Percentiles rank a stretch among this genome's conserved stretches.
Conservation (phyloP, 805 yeast genomes). For the Yamadazyma philogaea region DNA sequence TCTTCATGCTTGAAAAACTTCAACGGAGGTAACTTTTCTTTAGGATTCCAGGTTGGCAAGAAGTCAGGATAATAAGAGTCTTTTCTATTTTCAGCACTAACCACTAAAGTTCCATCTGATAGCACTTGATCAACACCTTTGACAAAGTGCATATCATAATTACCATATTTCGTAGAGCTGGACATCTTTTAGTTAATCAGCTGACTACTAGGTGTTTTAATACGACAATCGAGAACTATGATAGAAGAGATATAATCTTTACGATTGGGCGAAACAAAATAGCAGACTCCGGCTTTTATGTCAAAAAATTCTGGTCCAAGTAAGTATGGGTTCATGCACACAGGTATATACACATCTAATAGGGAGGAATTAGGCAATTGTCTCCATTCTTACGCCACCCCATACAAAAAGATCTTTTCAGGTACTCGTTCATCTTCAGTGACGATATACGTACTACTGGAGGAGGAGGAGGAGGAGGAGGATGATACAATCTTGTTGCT, state of each 20-base stretch:
- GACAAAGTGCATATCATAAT: slow-evolving; percentile 14
- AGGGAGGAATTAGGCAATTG: slow-evolving; percentile 2
- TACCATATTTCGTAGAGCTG: slow-evolving; percentile 10
- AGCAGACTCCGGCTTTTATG: slow-evolving; percentile 6
- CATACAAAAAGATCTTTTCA: no score
- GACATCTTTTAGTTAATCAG: slow-evolving; percentile 3
- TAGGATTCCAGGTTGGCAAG: slow-evolving; percentile 35
- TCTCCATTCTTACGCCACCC: neutral
- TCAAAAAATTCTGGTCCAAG: neutral
- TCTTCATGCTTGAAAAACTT: slow-evolving; percentile 26
- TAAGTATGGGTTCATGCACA: slow-evolving; percentile 4
- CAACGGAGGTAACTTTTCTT: slow-evolving; percentile 26
- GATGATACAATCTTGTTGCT: no score
- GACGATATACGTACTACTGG: no score
- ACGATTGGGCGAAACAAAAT: neutral
- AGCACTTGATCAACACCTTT: slow-evolving; percentile 13
- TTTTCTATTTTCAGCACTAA: slow-evolving; percentile 21
- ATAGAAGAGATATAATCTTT: neutral
- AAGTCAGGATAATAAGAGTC: slow-evolving; percentile 25
- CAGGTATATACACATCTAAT: slow-evolving; percentile 5
- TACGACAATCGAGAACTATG: neutral
- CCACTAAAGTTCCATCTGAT: slow-evolving; percentile 26
- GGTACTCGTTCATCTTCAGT: no score
- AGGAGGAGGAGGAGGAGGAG: no score
- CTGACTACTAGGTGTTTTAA: neutral